Conservation (phyloP, 1,139 yeast species). For the Scheffersomyces quercinus region DNA sequence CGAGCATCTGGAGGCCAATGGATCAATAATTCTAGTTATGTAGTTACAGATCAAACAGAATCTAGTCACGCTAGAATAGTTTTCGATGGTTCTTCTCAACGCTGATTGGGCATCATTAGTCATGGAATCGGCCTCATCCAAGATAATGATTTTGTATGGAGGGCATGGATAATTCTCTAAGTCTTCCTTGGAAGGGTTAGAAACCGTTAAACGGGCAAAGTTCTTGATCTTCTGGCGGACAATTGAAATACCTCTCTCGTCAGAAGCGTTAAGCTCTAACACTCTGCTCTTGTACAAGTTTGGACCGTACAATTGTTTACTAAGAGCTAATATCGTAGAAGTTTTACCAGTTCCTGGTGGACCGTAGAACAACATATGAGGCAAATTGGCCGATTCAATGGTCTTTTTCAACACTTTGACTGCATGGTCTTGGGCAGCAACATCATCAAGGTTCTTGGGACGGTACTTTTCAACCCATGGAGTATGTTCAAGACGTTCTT, state of each 20-base stretch:
- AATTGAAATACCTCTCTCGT: constrained; percentile 92
- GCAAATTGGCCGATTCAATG: constrained; percentile 76
- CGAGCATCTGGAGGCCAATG: constrained; percentile 93
- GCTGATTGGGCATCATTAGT: constrained; percentile 98
- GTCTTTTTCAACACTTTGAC: constrained; percentile 82
- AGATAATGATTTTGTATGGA: constrained; percentile 80
- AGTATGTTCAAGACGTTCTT: constrained; percentile 51
- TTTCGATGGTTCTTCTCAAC: constrained; percentile 93
- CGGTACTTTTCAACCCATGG: constrained; percentile 86
- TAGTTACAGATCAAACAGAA: constrained; percentile 94
- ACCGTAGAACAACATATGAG: constrained; percentile 95
- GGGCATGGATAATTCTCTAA: constrained; percentile 84
- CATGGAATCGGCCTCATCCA: constrained; percentile 98
- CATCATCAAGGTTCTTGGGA: constrained; percentile 81
- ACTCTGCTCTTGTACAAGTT: constrained; percentile 71
- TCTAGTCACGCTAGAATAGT: constrained; percentile 85
- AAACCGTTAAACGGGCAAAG: constrained; percentile 85
- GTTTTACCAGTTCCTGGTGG: constrained; percentile 99
- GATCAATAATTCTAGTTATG: constrained; percentile 94
- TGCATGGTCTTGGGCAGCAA: constrained; percentile 90
- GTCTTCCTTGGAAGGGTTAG: constrained; percentile 74
- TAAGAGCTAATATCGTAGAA: constrained; percentile 85
- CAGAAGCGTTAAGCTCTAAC: constrained; percentile 91
- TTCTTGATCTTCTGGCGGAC: constrained; percentile 91
- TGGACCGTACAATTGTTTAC: constrained; percentile 81